phyloP scores from a whole-genome alignment of 371 early-diverging fungal species.

The Zopfochytrium polystomum region DNA sequence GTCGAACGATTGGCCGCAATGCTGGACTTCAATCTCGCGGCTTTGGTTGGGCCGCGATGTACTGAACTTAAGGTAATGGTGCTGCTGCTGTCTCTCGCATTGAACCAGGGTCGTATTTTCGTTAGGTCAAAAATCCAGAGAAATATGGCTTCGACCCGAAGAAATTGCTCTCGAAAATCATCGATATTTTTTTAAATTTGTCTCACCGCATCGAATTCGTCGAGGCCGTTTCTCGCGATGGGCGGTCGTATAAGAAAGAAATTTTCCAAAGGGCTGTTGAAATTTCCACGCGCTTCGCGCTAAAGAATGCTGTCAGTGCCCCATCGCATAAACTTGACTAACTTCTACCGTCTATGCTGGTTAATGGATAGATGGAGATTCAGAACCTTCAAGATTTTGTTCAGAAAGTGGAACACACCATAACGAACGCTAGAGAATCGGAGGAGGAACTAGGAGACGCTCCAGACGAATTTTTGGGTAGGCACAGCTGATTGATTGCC shows the following conservation, averaged over 20 bases:
- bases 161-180: slow-evolving; percentile 76
- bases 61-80: slow-evolving; percentile 73
- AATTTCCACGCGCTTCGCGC: slow-evolving; percentile 61
- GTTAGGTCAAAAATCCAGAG: slow-evolving; percentile 74
- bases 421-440: slow-evolving; percentile 54
- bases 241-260: slow-evolving; percentile 73
- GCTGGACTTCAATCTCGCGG: slow-evolving; percentile 91
- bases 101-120: background rate
- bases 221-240: slow-evolving; percentile 84
- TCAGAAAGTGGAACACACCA: slow-evolving; percentile 27
- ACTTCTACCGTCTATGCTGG: background rate
- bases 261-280: slow-evolving; percentile 72
- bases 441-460: slow-evolving; percentile 84
- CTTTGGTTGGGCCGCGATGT: slow-evolving; percentile 92
- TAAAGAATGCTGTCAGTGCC: slow-evolving; percentile 52
- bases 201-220: slow-evolving; percentile 68
- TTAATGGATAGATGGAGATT: slow-evolving; percentile 28
- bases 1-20: slow-evolving; percentile 93
- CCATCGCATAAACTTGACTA: background rate
- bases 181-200: slow-evolving; percentile 84
- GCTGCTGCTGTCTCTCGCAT: background rate
- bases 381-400: slow-evolving; percentile 33
- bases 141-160: slow-evolving; percentile 93
- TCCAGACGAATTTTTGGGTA: slow-evolving; percentile 90
- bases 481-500: slow-evolving; percentile 6